Evolutionary conservation across 2,329 filamentous ascomycete genomes (phyloP), one percentile per base, ranked within the genome.

Genomic region (Cadophora sp.): DNA sequence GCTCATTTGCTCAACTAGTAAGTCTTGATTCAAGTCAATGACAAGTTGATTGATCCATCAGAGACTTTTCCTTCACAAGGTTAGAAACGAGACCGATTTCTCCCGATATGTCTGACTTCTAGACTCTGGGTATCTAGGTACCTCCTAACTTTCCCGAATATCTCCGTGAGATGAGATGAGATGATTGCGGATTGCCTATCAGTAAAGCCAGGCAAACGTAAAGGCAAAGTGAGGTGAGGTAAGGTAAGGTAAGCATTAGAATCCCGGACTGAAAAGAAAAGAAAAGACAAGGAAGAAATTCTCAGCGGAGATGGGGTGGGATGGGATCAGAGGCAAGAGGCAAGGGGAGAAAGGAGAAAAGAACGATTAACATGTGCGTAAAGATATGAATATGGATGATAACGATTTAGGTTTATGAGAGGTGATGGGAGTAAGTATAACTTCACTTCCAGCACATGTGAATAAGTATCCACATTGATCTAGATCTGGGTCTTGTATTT

Each of bases 91-190:
- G n/a, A 58, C 55, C 55, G 55, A 58, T 58, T 24, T 58, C 33
- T 43, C 33, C 55, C 55, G 55, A 41, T 8, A 43, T 41, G 53
- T 56, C 53, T 56, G n/a, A 22, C 7, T 39, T n/a, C 36, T 48
- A 43, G 55, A 18, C 53, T 39, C 4, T 24, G 13, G 27, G 27
- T 30, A 30, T 6, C 27, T 30, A 6, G 3, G 27, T 30, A 30
- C 6, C 27, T n/a, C n/a, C n/a, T n/a, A n/a, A n/a, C 11, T 41
- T 22, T 48, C 33, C 55, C 55, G 55, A 39, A 13, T 27, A 9
- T 58, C 22, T 33, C 55, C 55, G 55, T 43, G 8, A n/a, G n/a
- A n/a, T 33, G 50, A 33, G 14, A 18, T 33, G 27, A n/a, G 36
- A 39, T 39, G 36, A 39, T 39, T 39, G 36, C 36, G 11, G 36